Evolutionary conservation across 2,329 filamentous ascomycete genomes (phyloP).

Genomic region (Paecilomyces niveus): DNA sequence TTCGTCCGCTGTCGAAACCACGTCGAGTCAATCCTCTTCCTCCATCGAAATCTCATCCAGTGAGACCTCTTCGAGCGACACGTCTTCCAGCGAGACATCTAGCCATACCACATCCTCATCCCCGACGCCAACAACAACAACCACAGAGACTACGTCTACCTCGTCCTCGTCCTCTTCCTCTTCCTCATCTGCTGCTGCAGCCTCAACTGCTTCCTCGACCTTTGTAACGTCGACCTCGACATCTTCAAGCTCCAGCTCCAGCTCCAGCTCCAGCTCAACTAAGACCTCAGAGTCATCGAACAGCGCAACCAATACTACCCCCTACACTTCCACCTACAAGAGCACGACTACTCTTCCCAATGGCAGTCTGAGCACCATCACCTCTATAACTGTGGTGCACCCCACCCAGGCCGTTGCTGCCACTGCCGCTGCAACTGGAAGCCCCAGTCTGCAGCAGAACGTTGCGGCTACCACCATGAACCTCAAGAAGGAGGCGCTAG

Average conservation of each 20-base stretch:
- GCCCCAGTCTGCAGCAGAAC: slow-evolving; percentile 35
- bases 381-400: slow-evolving; percentile 38
- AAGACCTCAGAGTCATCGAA: slow-evolving; percentile 13
- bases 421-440: slow-evolving; percentile 15
- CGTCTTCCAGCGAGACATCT: background rate
- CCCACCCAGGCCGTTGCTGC: slow-evolving; percentile 21
- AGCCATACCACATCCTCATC: slow-evolving; percentile 9
- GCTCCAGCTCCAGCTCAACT: slow-evolving; percentile 13
- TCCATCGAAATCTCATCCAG: background rate
- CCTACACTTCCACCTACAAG: slow-evolving; percentile 33
- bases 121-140: slow-evolving; percentile 12
- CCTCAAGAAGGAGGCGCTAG: slow-evolving; percentile 26
- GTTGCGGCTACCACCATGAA: slow-evolving; percentile 22
- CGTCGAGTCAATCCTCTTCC: background rate
- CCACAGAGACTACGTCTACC: slow-evolving; percentile 3
- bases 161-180: background rate
- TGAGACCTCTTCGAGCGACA: background rate
- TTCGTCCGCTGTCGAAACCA: slow-evolving; percentile 5
- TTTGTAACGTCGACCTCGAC: slow-evolving; percentile 4
- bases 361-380: slow-evolving; percentile 37
- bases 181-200: background rate
- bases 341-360: slow-evolving; percentile 36
- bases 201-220: background rate
- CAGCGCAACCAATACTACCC: slow-evolving; percentile 11
- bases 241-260: slow-evolving; percentile 12